Evolutionary conservation across 148 eudicot species (phyloP).

Genomic region (Vaccinium macrocarpon): DNA sequence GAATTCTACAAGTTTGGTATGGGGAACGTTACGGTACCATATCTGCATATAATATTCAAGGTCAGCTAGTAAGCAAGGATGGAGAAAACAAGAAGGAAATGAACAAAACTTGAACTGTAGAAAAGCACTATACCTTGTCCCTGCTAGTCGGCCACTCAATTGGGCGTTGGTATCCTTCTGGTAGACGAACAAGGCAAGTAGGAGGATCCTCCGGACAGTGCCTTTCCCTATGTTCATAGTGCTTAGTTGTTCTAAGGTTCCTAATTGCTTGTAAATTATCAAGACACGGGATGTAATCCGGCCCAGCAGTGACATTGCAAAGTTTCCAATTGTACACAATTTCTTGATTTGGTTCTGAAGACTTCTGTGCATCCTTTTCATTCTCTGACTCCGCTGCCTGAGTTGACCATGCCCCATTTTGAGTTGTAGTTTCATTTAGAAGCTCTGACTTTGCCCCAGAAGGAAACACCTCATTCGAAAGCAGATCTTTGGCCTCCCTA

Average conservation of each 20-base stretch:
- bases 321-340: slow-evolving; percentile 52
- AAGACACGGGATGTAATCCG: slow-evolving; percentile 94
- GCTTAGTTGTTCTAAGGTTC: slow-evolving; percentile 67
- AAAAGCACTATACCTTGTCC: slow-evolving; percentile 52
- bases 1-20: slow-evolving; percentile 68
- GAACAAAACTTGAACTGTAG: neutral
- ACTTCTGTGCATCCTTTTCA: slow-evolving; percentile 57
- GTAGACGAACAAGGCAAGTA: slow-evolving; percentile 92
- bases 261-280: slow-evolving; percentile 77
- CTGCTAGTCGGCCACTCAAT: slow-evolving; percentile 89
- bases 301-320: slow-evolving; percentile 74
- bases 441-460: slow-evolving; percentile 85
- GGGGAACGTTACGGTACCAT: slow-evolving; percentile 94
- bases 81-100: neutral
- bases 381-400: slow-evolving; percentile 80
- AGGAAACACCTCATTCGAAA: slow-evolving; percentile 49
- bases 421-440: slow-evolving; percentile 64
- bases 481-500: slow-evolving; percentile 25
- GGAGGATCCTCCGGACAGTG: slow-evolving; percentile 86
- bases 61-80: neutral
- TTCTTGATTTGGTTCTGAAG: slow-evolving; percentile 37
- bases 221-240: slow-evolving; percentile 90
- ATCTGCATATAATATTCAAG: slow-evolving; percentile 42
- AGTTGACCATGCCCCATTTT: slow-evolving; percentile 66
- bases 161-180: slow-evolving; percentile 75